These are phyloP conservation scores for Choanephora cucurbitarum DNA, from an alignment of 371 early-diverging fungal genomes.

Conservation along the genomic window DNA sequence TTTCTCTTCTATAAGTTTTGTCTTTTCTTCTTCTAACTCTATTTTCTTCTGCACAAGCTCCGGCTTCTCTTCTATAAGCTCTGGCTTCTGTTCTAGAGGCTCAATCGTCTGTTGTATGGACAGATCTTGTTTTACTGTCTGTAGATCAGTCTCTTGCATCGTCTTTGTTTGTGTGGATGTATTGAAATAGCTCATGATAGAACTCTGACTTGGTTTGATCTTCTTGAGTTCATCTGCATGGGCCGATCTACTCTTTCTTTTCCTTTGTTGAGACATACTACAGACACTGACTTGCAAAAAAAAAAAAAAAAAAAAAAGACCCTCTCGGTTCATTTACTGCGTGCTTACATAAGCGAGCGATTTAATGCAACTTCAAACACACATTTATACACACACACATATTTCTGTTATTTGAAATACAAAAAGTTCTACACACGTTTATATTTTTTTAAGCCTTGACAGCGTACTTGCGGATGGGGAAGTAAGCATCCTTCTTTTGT, in stretches of 20 bases:
- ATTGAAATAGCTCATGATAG: slow-evolving; percentile 4
- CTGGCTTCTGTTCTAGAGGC: not conserved
- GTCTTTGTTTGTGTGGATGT: not conserved
- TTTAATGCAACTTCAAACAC: not conserved
- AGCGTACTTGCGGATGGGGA: slow-evolving; percentile 86
- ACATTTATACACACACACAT: too few species aligned
- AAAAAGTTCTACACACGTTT: too few species aligned
- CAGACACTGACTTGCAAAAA: not conserved
- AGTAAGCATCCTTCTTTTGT: slow-evolving; percentile 83
- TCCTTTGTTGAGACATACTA: not conserved
- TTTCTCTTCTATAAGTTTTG: not conserved
- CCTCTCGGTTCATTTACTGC: too few species aligned
- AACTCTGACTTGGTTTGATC: not conserved
- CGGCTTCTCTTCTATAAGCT: not conserved
- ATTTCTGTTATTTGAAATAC: too few species aligned
- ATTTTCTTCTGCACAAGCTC: not conserved
- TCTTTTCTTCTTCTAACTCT: not conserved
- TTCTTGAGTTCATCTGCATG: slow-evolving; percentile 10
- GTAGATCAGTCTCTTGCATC: too few species aligned
- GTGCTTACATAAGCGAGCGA: not conserved
- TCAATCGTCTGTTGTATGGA: not conserved
- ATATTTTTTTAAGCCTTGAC: slow-evolving; percentile 81
- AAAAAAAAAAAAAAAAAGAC: not conserved
- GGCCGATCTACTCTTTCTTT: not conserved
- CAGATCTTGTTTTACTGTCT: too few species aligned